Percentiles rank a stretch among this genome's conserved stretches.
phyloP scores from a whole-genome alignment of 2,329 filamentous ascomycete genomes.

The Lachnellula hyalina region DNA sequence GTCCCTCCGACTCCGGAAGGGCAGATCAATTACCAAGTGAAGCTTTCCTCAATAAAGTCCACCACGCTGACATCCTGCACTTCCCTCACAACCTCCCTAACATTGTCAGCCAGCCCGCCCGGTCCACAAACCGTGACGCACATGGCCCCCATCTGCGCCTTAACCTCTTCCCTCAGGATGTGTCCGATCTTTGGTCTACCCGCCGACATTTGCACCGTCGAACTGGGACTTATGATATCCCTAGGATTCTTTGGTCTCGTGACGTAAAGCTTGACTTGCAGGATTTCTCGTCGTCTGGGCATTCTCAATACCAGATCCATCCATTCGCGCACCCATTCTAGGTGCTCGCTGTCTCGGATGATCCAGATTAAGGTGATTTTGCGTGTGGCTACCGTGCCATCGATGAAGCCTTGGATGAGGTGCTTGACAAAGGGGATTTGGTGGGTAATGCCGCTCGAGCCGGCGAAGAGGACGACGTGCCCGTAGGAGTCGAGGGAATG shows the following conservation, averaged over 20 bases:
- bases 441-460: conserved; percentile 92
- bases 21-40: conserved; percentile 41
- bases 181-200: conserved; percentile 79
- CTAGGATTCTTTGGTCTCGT: conserved; percentile 75
- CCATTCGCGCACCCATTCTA: conserved; percentile 92
- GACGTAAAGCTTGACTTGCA: conserved; percentile 85
- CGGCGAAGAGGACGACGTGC: conserved; percentile 83
- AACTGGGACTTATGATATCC: conserved; percentile 70
- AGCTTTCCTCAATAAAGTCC: conserved; percentile 74
- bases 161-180: conserved; percentile 75
- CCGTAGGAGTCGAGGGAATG: conserved; percentile 89
- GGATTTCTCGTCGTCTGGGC: conserved; percentile 73
- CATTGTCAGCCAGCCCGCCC: conserved; percentile 69
- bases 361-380: conserved; percentile 86
- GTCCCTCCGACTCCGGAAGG: not conserved
- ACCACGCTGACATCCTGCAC: conserved; percentile 58
- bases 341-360: conserved; percentile 79
- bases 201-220: conserved; percentile 85
- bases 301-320: conserved; percentile 70
- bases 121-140: conserved; percentile 77
- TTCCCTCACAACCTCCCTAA: conserved; percentile 61
- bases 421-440: conserved; percentile 84
- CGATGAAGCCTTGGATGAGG: conserved; percentile 62
- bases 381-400: conserved; percentile 71
- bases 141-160: conserved; percentile 81